phyloP scores from a whole-genome alignment of 1,284 basidiomycete genomes.

The Salmacisia buchloeana region DNA sequence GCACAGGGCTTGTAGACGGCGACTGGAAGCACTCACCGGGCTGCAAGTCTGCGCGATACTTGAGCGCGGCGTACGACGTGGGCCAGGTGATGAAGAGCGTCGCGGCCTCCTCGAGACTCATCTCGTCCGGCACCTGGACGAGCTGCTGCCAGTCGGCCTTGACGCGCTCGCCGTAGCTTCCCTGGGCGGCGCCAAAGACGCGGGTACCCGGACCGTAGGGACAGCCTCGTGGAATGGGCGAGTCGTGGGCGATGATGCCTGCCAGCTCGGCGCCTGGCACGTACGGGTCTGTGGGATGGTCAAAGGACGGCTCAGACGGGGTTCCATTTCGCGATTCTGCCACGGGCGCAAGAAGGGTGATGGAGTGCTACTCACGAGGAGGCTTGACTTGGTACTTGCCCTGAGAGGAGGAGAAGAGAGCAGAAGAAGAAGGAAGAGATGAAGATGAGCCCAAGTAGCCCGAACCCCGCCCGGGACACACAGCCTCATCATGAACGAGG shows the following conservation, averaged over 20 bases:
- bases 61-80: constrained; percentile 42
- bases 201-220: constrained; percentile 69
- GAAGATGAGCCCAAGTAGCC: no score
- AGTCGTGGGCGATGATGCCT: constrained; percentile 67
- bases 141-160: constrained; percentile 10
- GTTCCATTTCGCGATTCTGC: background rate
- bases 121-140: constrained; percentile 60
- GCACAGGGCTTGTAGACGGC: background rate
- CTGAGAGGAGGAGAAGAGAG: constrained; percentile 11
- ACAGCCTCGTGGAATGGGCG: constrained; percentile 76
- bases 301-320: background rate
- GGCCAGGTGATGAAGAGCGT: constrained; percentile 44
- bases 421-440: background rate
- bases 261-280: constrained; percentile 62
- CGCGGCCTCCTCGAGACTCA: constrained; percentile 66
- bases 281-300: constrained; percentile 27
- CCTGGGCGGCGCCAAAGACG: constrained; percentile 81
- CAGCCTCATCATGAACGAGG: no score
- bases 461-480: no score
- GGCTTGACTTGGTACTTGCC: constrained; percentile 44
- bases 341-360: background rate
- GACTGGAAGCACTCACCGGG: constrained; percentile 30
- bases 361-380: constrained; percentile 15
- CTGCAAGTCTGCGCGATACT: constrained; percentile 33
- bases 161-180: constrained; percentile 65